Evolutionary conservation across 2,329 filamentous ascomycete species (phyloP).

Genomic region (Neurospora sp.): DNA sequence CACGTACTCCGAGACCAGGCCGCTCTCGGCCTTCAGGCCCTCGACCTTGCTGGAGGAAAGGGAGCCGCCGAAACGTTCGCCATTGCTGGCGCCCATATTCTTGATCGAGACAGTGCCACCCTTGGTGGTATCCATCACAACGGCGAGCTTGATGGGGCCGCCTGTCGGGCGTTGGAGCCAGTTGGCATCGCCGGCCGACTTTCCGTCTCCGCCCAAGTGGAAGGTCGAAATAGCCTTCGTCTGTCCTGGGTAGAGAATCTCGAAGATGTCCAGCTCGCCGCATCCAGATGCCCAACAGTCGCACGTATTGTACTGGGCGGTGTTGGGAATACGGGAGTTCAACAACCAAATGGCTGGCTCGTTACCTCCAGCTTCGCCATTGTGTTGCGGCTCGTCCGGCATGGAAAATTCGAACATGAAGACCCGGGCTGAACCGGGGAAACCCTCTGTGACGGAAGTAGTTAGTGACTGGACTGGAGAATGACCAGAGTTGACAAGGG

Average conservation of each 20-base stretch:
- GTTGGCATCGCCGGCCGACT: constrained; percentile 47
- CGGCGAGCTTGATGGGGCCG: neutral
- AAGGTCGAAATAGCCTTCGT: constrained; percentile 60
- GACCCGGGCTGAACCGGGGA: constrained; percentile 58
- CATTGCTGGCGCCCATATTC: neutral
- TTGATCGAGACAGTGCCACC: neutral
- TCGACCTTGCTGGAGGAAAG: neutral
- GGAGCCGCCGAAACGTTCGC: neutral
- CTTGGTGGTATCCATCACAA: neutral
- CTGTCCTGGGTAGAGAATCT: constrained; percentile 57
- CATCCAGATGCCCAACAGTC: constrained; percentile 63
- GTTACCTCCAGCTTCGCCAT: constrained; percentile 34
- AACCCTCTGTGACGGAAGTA: constrained; percentile 40
- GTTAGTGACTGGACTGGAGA: neutral
- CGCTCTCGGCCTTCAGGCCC: neutral
- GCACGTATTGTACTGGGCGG: constrained; percentile 60
- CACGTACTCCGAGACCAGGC: neutral
- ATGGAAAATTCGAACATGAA: constrained; percentile 69
- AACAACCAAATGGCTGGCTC: constrained; percentile 71
- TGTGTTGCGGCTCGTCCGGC: constrained; percentile 39
- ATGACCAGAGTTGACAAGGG: rapidly evolving
- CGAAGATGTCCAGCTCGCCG: constrained; percentile 68
- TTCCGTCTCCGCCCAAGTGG: constrained; percentile 50
- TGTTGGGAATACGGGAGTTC: constrained; percentile 62
- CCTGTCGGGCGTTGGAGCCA: constrained; percentile 56